Evolutionary conservation across 495 filamentous ascomycete genomes (phyloP).

Genomic region (Lophium mytilinum): DNA sequence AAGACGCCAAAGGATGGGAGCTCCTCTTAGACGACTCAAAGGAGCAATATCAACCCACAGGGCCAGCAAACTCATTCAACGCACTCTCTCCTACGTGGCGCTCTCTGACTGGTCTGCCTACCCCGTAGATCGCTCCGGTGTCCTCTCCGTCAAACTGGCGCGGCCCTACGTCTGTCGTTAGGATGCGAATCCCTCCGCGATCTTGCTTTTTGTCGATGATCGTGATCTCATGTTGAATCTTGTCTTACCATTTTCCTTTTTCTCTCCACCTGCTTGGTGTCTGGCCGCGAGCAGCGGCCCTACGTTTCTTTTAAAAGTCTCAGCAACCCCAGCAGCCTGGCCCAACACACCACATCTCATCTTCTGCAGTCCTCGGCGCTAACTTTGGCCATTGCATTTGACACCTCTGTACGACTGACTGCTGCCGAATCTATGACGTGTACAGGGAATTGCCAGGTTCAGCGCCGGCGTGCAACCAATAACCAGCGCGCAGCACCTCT

Average conservation of each 20-base stretch:
- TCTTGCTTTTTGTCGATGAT: not conserved
- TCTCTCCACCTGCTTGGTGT: too few species aligned
- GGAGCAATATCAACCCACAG: slow-evolving; percentile 21
- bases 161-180: not conserved
- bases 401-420: not conserved
- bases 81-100: slow-evolving; percentile 24
- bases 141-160: too few species aligned
- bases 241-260: too few species aligned
- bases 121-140: slow-evolving; percentile 16
- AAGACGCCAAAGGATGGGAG: not conserved
- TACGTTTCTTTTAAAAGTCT: too few species aligned
- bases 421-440: slow-evolving; percentile 1
- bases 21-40: not conserved
- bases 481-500: too few species aligned
- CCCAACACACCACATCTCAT: not conserved
- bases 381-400: not conserved
- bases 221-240: too few species aligned
- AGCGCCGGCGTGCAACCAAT: not conserved
- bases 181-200: slow-evolving; percentile 14
- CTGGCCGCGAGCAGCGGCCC: too few species aligned
- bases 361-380: not conserved
- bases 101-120: slow-evolving; percentile 27
- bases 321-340: too few species aligned
- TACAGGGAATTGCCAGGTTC: not conserved
- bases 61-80: slow-evolving; percentile 2